Evolutionary conservation across 2,329 filamentous ascomycete species (phyloP).

Genomic region (Pyrenophora teres): DNA sequence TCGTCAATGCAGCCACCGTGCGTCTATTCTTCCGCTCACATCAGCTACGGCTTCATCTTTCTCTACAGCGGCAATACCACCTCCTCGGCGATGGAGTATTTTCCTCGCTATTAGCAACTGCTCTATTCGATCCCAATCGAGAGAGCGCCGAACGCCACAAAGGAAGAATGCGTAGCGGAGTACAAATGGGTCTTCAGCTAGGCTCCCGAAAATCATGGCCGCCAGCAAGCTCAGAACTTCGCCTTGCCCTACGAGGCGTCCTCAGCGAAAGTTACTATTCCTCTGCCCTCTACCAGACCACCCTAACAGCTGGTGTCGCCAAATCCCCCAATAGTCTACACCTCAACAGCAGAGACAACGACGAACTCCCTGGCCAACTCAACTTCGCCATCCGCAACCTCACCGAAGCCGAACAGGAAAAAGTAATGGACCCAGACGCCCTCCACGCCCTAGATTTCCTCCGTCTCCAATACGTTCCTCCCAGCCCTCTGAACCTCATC

Average conservation of each 20-base stretch:
- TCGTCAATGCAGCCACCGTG: conserved; percentile 79
- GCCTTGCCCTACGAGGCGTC: conserved; percentile 84
- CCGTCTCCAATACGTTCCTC: conserved; percentile 80
- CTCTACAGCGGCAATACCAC: conserved; percentile 78
- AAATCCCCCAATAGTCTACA: conserved; percentile 7
- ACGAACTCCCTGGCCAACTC: conserved; percentile 52
- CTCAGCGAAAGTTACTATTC: conserved; percentile 72
- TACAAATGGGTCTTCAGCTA: conserved; percentile 77
- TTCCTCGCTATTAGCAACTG: conserved; percentile 75
- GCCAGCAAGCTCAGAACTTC: conserved; percentile 90
- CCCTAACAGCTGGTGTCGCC: conserved; percentile 6
- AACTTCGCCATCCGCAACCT: conserved; percentile 78
- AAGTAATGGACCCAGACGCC: conserved; percentile 79
- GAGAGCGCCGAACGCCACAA: conserved; percentile 75
- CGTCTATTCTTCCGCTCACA: conserved; percentile 77
- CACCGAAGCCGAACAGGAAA: conserved; percentile 75
- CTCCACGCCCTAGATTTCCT: conserved; percentile 94
- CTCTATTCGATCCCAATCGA: conserved; percentile 82
- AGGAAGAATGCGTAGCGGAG: conserved; percentile 68
- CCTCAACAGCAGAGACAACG: conserved; percentile 27
- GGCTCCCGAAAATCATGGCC: conserved; percentile 87
- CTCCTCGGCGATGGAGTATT: conserved; percentile 86
- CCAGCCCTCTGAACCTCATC: conserved; percentile 70
- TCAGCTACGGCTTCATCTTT: conserved; percentile 71
- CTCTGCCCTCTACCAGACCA: conserved; percentile 39